A percentile compares a stretch with the other conserved stretches of the same genome.
Conservation (phyloP, 2,329 filamentous ascomycete species). For the Ustulina deusta region DNA sequence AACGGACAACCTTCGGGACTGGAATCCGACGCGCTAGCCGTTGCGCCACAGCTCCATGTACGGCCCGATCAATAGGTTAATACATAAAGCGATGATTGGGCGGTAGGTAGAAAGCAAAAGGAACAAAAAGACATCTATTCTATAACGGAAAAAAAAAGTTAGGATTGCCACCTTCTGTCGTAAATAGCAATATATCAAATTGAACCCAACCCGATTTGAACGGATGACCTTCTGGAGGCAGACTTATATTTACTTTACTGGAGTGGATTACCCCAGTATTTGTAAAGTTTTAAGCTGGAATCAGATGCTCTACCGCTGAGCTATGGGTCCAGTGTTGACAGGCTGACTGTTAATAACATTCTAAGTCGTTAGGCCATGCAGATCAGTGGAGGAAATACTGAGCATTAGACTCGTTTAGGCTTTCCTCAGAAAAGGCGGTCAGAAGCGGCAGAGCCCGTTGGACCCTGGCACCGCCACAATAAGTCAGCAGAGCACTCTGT, state of each 20-base stretch:
- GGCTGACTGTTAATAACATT: no score
- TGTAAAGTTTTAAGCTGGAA: slow-evolving; percentile 7
- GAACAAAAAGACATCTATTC: not conserved
- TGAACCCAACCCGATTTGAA: slow-evolving; percentile 16
- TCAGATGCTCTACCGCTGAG: slow-evolving; percentile 29
- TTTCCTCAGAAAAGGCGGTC: no score
- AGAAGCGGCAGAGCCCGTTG: no score
- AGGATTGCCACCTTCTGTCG: no score
- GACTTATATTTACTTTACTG: not conserved
- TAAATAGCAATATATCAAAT: not conserved
- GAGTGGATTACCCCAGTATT: not conserved
- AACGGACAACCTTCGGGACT: slow-evolving; percentile 6
- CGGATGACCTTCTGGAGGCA: slow-evolving; percentile 22
- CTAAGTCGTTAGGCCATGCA: no score
- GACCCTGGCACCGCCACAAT: no score
- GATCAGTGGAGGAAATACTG: no score
- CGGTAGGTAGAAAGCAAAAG: not conserved
- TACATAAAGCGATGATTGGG: slow-evolving; percentile 1
- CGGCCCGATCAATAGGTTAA: not conserved
- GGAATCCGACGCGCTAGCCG: slow-evolving; percentile 20
- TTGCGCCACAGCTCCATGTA: slow-evolving; percentile 8
- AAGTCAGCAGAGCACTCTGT: no score
- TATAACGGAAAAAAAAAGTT: not conserved
- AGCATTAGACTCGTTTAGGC: no score
- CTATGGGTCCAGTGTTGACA: slow-evolving; percentile 25